phyloP scores from a whole-genome alignment of 2,329 filamentous ascomycete genomes.

The Elsinoe necatrix region DNA sequence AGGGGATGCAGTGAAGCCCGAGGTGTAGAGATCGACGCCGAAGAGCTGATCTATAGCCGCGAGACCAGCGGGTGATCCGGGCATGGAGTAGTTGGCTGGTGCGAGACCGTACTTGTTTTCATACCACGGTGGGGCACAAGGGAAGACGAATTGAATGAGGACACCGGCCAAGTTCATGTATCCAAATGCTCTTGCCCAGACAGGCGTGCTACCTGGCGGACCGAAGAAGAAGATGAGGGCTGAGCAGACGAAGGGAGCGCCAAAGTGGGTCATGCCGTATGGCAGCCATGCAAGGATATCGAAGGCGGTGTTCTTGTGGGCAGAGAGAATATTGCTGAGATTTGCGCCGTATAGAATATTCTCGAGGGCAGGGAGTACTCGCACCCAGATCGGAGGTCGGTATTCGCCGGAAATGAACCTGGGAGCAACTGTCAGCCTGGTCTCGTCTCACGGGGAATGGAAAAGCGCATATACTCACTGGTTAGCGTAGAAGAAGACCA shows the following conservation, averaged over 20 bases:
- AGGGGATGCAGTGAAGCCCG: conserved; percentile 80
- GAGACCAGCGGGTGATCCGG: conserved; percentile 79
- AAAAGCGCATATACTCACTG: conserved; percentile 54
- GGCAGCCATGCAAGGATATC: conserved; percentile 89
- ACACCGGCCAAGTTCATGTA: conserved; percentile 89
- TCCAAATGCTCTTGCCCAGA: conserved; percentile 79
- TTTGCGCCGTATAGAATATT: conserved; percentile 96
- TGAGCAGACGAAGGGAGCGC: conserved; percentile 71
- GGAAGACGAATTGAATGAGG: conserved; percentile 79
- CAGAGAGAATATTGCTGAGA: conserved; percentile 88
- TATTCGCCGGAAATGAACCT: conserved; percentile 87
- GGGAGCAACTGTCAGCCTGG: conserved; percentile 16
- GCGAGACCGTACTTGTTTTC: conserved; percentile 86
- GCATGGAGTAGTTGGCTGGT: conserved; percentile 86
- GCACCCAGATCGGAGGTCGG: conserved; percentile 89
- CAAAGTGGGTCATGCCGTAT: conserved; percentile 87
- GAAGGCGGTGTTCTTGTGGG: conserved; percentile 72
- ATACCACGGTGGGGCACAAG: conserved; percentile 94
- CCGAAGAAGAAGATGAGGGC: conserved; percentile 78
- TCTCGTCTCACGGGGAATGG: background rate
- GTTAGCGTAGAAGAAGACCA: conserved; percentile 86
- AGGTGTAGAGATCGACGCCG: conserved; percentile 86
- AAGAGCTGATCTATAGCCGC: conserved; percentile 84
- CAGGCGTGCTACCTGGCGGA: conserved; percentile 73
- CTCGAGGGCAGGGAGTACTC: conserved; percentile 85